Evolutionary conservation across 768 basidiomycete genomes (phyloP).

Genomic region (Chalciporus piperatus): DNA sequence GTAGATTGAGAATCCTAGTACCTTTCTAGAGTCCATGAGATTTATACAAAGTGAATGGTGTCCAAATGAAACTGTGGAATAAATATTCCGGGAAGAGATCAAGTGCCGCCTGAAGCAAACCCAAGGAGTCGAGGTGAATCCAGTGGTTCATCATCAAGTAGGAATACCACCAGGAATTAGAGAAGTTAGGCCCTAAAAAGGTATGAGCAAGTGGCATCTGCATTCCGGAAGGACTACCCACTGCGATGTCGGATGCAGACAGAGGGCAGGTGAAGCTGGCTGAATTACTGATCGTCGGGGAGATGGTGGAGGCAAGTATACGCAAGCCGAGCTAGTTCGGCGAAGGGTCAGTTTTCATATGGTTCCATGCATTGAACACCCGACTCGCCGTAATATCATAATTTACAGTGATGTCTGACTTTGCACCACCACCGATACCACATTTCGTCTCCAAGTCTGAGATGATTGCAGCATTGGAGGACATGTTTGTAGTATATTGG

Average conservation of each 20-base stretch:
- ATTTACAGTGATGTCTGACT: slow-evolving; percentile 50
- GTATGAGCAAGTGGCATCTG: slow-evolving; percentile 10
- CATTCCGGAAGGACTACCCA: slow-evolving; percentile 5
- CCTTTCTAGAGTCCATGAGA: slow-evolving; percentile 15
- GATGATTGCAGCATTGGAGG: slow-evolving; percentile 56
- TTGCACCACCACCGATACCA: slow-evolving; percentile 44
- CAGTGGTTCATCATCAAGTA: neutral
- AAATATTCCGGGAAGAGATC: neutral
- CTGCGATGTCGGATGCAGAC: slow-evolving; percentile 27
- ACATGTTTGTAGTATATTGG: slow-evolving; percentile 50
- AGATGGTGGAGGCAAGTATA: slow-evolving; percentile 62
- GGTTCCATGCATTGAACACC: neutral
- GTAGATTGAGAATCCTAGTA: neutral
- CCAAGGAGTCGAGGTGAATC: too few relatives aligned
- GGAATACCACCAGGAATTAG: slow-evolving; percentile 8
- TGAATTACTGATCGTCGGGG: slow-evolving; percentile 60
- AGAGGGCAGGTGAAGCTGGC: slow-evolving; percentile 68
- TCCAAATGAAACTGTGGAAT: slow-evolving; percentile 4
- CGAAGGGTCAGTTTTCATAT: slow-evolving; percentile 9
- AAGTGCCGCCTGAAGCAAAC: neutral
- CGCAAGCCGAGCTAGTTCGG: slow-evolving; percentile 55
- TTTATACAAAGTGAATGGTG: slow-evolving; percentile 14
- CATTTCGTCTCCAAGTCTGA: slow-evolving; percentile 62
- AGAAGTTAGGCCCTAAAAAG: slow-evolving; percentile 18
- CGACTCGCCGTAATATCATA: slow-evolving; percentile 61